These are phyloP conservation scores for Selaginella tamariscina DNA, from an alignment of 75 land plant genomes.

Conservation along the genomic window DNA sequence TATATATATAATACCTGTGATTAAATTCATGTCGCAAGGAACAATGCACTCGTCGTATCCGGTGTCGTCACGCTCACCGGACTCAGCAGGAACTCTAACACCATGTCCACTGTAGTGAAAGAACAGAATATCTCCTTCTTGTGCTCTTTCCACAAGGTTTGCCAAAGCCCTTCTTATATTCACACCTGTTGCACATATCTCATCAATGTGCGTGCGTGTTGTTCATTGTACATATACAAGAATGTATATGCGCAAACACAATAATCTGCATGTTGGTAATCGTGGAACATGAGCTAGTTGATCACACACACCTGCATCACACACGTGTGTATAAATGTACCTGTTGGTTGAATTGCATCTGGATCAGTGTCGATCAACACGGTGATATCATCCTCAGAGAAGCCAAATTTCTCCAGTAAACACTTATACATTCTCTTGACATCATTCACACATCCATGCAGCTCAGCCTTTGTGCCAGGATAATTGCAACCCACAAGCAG, in stretches of 20 bases:
- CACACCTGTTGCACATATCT: too few species aligned
- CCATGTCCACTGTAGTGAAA: slow-evolving; percentile 90
- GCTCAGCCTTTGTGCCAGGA: slow-evolving; percentile 39
- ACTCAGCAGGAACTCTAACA: slow-evolving; percentile 32
- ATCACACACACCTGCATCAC: too few species aligned
- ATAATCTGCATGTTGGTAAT: too few species aligned
- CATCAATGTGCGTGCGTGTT: too few species aligned
- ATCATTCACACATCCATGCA: slow-evolving; percentile 77
- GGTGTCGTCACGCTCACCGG: slow-evolving; percentile 8
- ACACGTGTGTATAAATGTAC: too few species aligned
- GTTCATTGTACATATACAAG: too few species aligned
- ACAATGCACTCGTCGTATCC: slow-evolving; percentile 63
- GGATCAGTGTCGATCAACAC: slow-evolving; percentile 45
- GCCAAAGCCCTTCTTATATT: neutral
- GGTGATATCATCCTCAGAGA: slow-evolving; percentile 28
- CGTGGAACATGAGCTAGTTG: too few species aligned
- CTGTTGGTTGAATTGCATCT: slow-evolving; percentile 36
- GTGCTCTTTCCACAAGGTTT: neutral
- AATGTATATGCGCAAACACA: too few species aligned
- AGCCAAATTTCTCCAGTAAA: slow-evolving; percentile 41
- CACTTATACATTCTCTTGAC: slow-evolving; percentile 39
- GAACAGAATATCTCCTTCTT: slow-evolving; percentile 40
- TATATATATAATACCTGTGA: slow-evolving; percentile 33
- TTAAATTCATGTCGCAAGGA: slow-evolving; percentile 69
- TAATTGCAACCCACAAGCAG: slow-evolving; percentile 67